These are phyloP conservation scores for Rhizophlyctis rosea DNA, from an alignment of 192 early-diverging fungal species.

Conservation along the genomic window DNA sequence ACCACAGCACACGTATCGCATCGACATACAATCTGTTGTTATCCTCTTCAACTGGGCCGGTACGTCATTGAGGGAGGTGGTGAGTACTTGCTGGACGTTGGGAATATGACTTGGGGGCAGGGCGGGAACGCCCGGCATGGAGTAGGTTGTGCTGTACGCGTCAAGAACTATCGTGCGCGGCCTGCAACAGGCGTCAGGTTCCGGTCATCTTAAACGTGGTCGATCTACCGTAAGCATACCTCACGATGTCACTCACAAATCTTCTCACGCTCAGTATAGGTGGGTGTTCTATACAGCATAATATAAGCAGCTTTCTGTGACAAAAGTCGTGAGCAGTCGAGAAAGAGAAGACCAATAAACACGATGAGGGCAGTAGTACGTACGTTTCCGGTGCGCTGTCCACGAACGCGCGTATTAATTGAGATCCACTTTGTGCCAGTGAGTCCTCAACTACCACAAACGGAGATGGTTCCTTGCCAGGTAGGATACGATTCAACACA, in stretches of 20 bases:
- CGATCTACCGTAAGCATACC: not conserved
- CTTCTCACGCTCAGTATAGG: not conserved
- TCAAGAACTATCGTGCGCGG: constrained; percentile 2
- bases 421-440: constrained; percentile 11
- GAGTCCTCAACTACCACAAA: constrained; percentile 24
- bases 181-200: not conserved
- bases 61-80: too few species aligned
- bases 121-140: too few species aligned
- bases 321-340: not conserved
- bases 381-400: not conserved
- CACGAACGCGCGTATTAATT: not conserved
- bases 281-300: constrained; percentile 15
- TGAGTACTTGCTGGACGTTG: too few species aligned
- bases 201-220: not conserved
- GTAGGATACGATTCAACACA: too few species aligned
- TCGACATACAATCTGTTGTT: too few species aligned
- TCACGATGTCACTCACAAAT: not conserved
- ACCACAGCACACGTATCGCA: too few species aligned
- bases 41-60: too few species aligned
- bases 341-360: not conserved
- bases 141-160: too few species aligned
- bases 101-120: too few species aligned
- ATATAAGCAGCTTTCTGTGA: not conserved
- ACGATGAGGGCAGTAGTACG: not conserved
- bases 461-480: constrained; percentile 18